phyloP scores from a whole-genome alignment of 2,329 filamentous ascomycete species.

The Aurifilum marmelostoma region DNA sequence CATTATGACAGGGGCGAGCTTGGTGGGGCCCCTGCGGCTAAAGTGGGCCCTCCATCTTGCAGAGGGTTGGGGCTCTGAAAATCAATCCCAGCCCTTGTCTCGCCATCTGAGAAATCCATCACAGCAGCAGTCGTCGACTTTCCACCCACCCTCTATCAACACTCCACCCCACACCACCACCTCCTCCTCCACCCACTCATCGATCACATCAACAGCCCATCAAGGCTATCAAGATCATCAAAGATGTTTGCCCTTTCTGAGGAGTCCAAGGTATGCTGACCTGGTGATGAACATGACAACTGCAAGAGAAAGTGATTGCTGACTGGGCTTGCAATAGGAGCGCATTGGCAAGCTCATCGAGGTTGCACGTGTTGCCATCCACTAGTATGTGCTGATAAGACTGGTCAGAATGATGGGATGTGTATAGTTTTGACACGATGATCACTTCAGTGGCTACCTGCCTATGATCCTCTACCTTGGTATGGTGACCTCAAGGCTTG shows the following conservation, averaged over 20 bases:
- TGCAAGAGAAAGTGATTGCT: slow-evolving; percentile 1
- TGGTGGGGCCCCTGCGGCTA: not conserved
- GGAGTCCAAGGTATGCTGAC: slow-evolving; percentile 81
- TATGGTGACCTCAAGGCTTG: slow-evolving; percentile 47
- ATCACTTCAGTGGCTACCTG: slow-evolving; percentile 76
- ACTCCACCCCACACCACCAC: not conserved
- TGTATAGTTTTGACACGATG: slow-evolving; percentile 40
- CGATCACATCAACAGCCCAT: not conserved
- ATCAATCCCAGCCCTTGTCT: slow-evolving; percentile 9
- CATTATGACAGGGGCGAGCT: slow-evolving; percentile 6
- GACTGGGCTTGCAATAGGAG: slow-evolving; percentile 63
- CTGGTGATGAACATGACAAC: not conserved
- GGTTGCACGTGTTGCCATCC: slow-evolving; percentile 87
- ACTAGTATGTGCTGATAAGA: slow-evolving; percentile 72
- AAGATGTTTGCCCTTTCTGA: slow-evolving; percentile 78
- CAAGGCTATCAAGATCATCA: slow-evolving; percentile 25
- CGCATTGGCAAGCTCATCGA: slow-evolving; percentile 97
- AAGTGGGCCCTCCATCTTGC: not conserved
- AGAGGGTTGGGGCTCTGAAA: slow-evolving; percentile 8
- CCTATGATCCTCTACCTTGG: slow-evolving; percentile 96
- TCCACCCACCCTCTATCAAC: slow-evolving; percentile 6
- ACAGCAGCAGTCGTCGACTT: slow-evolving; percentile 5
- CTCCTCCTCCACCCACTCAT: not conserved
- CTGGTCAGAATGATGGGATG: not conserved
- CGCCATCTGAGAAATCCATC: slow-evolving; percentile 26